Evolutionary conservation across 495 filamentous ascomycete genomes (phyloP).

Genomic region (Penicillium ochrochloron): DNA sequence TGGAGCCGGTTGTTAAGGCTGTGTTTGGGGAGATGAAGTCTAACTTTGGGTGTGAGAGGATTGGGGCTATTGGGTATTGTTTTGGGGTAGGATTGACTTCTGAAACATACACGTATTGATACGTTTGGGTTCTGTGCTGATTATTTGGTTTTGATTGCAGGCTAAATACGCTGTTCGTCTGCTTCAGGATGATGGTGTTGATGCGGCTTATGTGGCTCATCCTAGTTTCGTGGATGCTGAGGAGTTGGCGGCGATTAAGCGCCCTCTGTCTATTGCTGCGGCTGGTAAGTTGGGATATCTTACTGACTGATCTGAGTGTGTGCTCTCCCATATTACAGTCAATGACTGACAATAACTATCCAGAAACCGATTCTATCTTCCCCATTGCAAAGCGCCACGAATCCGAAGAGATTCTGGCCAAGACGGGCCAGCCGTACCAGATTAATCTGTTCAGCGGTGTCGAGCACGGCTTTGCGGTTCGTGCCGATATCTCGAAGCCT

Average conservation of each 20-base stretch:
- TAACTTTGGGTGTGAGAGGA: conserved; percentile 57
- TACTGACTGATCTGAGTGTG: neutral
- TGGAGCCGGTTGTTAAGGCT: conserved; percentile 64
- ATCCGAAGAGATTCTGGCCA: conserved; percentile 57
- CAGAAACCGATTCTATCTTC: conserved; percentile 74
- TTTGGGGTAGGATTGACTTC: conserved; percentile 55
- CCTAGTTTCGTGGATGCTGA: conserved; percentile 71
- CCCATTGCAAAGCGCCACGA: conserved; percentile 63
- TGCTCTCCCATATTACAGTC: neutral
- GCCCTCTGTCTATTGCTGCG: conserved; percentile 72
- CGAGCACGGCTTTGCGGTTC: conserved; percentile 73
- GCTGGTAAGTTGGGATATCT: conserved; percentile 49
- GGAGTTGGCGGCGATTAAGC: conserved; percentile 67
- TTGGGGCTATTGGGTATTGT: conserved; percentile 78
- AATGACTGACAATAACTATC: neutral
- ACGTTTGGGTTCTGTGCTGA: neutral
- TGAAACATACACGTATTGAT: no score
- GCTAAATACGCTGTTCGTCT: conserved; percentile 57
- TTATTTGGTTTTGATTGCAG: neutral
- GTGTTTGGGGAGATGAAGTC: conserved; percentile 58
- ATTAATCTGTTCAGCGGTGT: conserved; percentile 74
- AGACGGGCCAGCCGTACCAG: conserved; percentile 67
- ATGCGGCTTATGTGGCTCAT: conserved; percentile 71
- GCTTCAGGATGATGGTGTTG: conserved; percentile 43
- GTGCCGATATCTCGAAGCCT: conserved; percentile 60